Conservation (phyloP, 1,139 yeast genomes). For the Magnusiomyces ingens region DNA sequence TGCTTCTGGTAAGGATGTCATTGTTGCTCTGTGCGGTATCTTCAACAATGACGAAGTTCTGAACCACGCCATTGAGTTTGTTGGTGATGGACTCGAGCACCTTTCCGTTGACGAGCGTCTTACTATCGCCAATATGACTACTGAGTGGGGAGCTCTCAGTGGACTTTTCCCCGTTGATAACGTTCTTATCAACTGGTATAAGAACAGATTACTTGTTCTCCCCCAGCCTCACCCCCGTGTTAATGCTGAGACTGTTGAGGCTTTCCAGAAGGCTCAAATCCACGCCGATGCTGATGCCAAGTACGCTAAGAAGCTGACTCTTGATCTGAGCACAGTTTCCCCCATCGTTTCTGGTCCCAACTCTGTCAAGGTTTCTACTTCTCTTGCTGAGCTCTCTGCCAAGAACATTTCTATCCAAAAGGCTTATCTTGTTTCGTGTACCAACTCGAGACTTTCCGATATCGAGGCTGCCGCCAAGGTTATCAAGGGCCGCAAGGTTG, state of each 20-base stretch:
- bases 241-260: conserved; percentile 50
- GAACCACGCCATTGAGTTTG: conserved; percentile 95
- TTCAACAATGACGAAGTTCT: conserved; percentile 95
- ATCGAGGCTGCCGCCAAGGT: conserved; percentile 91
- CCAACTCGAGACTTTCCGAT: conserved; percentile 89
- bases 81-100: conserved; percentile 73
- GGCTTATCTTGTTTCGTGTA: conserved; percentile 96
- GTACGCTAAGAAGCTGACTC: conserved; percentile 79
- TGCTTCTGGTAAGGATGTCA: conserved; percentile 93
- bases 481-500: conserved; percentile 71
- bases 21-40: conserved; percentile 89
- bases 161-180: conserved; percentile 94
- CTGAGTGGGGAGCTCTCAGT: conserved; percentile 99
- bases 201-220: conserved; percentile 53
- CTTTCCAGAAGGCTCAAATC: conserved; percentile 37
- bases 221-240: conserved; percentile 87
- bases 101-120: conserved; percentile 84
- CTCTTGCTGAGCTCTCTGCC: conserved; percentile 66
- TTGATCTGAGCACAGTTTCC: conserved; percentile 78
- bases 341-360: conserved; percentile 96
- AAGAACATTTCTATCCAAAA: conserved; percentile 76
- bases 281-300: conserved; percentile 68
- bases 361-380: conserved; percentile 83
- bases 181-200: conserved; percentile 69
- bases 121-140: conserved; percentile 97